These are phyloP conservation scores for Musa itinerans DNA, from an alignment of 176 grass and related monocot genomes.

Conservation along the genomic window DNA sequence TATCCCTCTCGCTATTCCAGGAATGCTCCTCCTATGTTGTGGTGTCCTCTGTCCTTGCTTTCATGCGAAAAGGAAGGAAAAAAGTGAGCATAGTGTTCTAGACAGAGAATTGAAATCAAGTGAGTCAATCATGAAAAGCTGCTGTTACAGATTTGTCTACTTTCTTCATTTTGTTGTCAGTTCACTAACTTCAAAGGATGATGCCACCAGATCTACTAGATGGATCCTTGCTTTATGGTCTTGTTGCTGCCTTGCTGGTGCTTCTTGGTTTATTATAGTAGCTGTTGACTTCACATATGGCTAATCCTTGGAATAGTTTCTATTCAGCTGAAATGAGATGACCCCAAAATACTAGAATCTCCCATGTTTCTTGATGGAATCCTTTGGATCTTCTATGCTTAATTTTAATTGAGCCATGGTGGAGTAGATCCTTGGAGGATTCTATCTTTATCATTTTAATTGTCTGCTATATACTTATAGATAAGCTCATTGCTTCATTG, in stretches of 20 bases:
- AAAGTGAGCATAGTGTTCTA: conserved; percentile 35
- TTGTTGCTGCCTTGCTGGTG: not conserved
- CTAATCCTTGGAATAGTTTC: too few species aligned
- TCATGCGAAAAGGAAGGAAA: conserved; percentile 56
- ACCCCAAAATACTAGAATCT: too few species aligned
- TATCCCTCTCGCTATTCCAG: conserved; percentile 60
- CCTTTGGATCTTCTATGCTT: too few species aligned
- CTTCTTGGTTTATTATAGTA: not conserved
- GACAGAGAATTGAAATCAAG: conserved; percentile 38
- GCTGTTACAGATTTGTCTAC: not conserved
- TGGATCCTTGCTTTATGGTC: not conserved
- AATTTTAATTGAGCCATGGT: too few species aligned
- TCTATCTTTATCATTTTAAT: too few species aligned
- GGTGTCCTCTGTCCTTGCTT: conserved; percentile 88
- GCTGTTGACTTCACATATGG: not conserved
- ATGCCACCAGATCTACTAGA: not conserved
- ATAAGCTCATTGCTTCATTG: too few species aligned
- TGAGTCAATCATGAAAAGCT: conserved; percentile 30
- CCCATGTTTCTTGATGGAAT: too few species aligned
- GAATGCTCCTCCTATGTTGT: conserved; percentile 72
- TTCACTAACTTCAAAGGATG: not conserved
- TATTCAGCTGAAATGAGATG: too few species aligned
- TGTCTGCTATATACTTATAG: too few species aligned
- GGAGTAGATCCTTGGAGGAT: too few species aligned
- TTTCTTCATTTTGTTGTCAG: not conserved